phyloP scores from a whole-genome alignment of 2,329 filamentous ascomycete genomes.

The Aspergillus amoenus region DNA sequence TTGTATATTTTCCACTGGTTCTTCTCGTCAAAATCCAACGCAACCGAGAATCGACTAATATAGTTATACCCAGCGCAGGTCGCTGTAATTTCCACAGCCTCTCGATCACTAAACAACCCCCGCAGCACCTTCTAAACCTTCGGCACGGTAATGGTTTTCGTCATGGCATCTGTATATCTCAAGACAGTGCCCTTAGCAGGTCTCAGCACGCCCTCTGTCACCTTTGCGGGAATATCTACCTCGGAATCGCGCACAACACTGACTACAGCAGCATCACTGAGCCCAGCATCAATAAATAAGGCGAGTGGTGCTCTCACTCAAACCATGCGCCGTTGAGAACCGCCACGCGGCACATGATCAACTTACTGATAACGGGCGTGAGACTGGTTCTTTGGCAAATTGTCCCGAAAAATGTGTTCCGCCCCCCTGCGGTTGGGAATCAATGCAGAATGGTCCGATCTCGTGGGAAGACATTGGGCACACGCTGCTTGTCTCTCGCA shows the following conservation, averaged over 20 bases:
- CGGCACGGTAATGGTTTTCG: constrained; percentile 66
- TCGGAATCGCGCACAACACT: constrained; percentile 33
- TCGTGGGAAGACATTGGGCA: constrained; percentile 33
- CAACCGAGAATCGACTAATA: constrained; percentile 79
- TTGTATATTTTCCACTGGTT: constrained; percentile 23
- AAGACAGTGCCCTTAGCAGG: constrained; percentile 68
- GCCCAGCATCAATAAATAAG: constrained; percentile 61
- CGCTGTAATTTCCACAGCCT: constrained; percentile 78
- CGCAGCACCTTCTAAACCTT: constrained; percentile 66
- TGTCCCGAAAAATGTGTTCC: constrained; percentile 58
- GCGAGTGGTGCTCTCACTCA: constrained; percentile 79
- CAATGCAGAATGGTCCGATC: constrained; percentile 57
- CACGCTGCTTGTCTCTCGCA: no score
- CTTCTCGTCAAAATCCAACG: constrained; percentile 63
- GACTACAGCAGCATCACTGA: constrained; percentile 50
- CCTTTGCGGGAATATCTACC: constrained; percentile 27
- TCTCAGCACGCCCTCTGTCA: constrained; percentile 43
- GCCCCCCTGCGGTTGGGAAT: constrained; percentile 57
- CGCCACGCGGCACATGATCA: constrained; percentile 78
- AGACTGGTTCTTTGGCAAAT: constrained; percentile 56
- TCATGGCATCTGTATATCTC: constrained; percentile 81
- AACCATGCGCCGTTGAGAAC: constrained; percentile 80
- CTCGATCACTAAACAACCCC: constrained; percentile 63
- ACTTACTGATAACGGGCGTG: constrained; percentile 61
- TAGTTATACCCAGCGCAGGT: constrained; percentile 82